phyloP scores from a whole-genome alignment of 2,329 filamentous ascomycete genomes.

The Lachnellula subtilissima region DNA sequence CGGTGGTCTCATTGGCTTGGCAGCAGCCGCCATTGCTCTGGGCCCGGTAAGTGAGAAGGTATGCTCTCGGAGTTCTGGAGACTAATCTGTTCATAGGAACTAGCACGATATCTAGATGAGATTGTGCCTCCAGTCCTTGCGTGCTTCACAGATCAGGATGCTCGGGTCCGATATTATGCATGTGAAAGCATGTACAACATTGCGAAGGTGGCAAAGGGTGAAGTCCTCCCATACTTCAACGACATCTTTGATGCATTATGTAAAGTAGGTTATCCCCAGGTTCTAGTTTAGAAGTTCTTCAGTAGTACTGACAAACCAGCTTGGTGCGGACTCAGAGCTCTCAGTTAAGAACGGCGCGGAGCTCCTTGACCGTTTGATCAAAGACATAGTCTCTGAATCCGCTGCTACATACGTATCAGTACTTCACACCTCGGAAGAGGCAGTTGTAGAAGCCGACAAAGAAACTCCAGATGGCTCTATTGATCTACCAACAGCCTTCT shows the following conservation, averaged over 20 bases:
- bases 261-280: conserved; percentile 57
- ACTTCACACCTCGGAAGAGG: conserved; percentile 58
- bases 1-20: conserved; percentile 90
- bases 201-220: conserved; percentile 96
- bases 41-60: conserved; percentile 64
- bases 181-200: conserved; percentile 99
- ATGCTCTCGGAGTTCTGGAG: neutral
- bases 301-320: conserved; percentile 44
- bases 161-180: conserved; percentile 92
- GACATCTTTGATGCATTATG: conserved; percentile 96
- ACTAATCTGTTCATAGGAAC: conserved; percentile 47
- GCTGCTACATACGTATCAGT: conserved; percentile 92
- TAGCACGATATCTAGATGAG: conserved; percentile 84
- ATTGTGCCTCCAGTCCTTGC: conserved; percentile 96
- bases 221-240: conserved; percentile 96
- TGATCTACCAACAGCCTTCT: conserved; percentile 81
- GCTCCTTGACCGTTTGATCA: conserved; percentile 86
- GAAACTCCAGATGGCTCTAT: conserved; percentile 40
- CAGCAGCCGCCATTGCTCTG: conserved; percentile 90
- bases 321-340: conserved; percentile 91
- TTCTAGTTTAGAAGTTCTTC: neutral
- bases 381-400: conserved; percentile 93
- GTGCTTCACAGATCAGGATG: conserved; percentile 98
- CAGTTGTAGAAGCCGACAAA: conserved; percentile 45
- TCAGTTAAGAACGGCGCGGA: conserved; percentile 98